phyloP scores from a whole-genome alignment of 2,329 filamentous ascomycete genomes.

The Aspergillus sp. region DNA sequence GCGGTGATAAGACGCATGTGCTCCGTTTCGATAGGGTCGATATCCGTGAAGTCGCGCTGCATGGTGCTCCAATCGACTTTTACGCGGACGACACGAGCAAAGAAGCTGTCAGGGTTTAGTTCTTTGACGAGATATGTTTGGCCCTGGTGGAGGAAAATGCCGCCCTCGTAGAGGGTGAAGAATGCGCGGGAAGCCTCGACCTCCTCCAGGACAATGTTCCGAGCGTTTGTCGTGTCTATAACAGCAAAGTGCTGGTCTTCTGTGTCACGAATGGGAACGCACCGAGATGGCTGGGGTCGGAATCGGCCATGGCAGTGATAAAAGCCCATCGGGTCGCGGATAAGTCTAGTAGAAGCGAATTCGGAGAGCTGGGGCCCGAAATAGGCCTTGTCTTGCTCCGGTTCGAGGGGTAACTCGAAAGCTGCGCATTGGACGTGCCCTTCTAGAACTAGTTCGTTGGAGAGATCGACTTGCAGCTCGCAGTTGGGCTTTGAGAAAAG shows the following conservation, averaged over 20 bases:
- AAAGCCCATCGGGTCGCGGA: conserved; percentile 73
- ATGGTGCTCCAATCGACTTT: conserved; percentile 93
- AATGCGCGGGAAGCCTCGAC: conserved; percentile 94
- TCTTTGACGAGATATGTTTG: conserved; percentile 88
- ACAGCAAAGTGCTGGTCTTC: conserved; percentile 93
- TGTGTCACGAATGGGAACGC: conserved; percentile 84
- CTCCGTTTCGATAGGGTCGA: conserved; percentile 91
- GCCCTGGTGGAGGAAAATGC: conserved; percentile 96
- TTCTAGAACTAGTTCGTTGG: conserved; percentile 86
- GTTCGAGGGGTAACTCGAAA: conserved; percentile 88
- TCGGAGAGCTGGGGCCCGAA: conserved; percentile 73
- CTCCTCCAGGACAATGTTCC: conserved; percentile 86
- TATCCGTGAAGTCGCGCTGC: conserved; percentile 89
- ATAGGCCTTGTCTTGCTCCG: conserved; percentile 71
- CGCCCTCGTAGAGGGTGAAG: conserved; percentile 94
- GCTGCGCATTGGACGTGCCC: conserved; percentile 95
- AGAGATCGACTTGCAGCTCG: conserved; percentile 85
- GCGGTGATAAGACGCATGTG: conserved; percentile 69
- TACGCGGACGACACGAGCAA: conserved; percentile 85
- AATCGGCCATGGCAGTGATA: conserved; percentile 90
- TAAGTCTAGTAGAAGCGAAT: conserved; percentile 71
- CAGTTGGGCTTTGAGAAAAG: conserved; percentile 87
- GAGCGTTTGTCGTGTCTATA: conserved; percentile 75
- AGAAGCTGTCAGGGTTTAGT: conserved; percentile 73
- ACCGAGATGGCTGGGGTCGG: conserved; percentile 77